Conservation (phyloP, 257 asterid species). For the Lavandula angustifolia region DNA sequence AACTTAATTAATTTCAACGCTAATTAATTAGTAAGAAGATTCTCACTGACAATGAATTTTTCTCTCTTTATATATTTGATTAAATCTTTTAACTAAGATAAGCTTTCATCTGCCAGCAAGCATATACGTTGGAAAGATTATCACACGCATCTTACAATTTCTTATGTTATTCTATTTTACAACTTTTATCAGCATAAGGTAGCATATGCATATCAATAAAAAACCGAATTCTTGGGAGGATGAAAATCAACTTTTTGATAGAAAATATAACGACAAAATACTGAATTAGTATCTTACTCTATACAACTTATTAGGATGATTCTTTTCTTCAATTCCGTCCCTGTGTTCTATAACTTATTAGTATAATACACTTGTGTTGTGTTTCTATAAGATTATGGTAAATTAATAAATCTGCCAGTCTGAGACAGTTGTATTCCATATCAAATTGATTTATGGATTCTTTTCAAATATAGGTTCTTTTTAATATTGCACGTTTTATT, state of each 20-base stretch:
- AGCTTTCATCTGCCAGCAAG: conserved; percentile 13
- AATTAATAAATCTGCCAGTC: conserved; percentile 4
- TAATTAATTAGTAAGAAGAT: conserved; percentile 19
- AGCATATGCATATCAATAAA: no score
- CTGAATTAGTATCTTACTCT: no score
- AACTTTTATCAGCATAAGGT: no score
- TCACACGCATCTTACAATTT: background rate
- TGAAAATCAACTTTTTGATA: no score
- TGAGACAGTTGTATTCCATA: background rate
- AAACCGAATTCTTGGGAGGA: no score
- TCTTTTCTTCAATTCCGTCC: no score
- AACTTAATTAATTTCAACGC: conserved; percentile 11
- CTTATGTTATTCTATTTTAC: no score
- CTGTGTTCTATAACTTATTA: no score
- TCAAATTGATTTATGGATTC: background rate
- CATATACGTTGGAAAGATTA: conserved; percentile 12
- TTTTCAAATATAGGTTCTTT: background rate
- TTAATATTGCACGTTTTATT: background rate
- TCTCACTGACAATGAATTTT: background rate
- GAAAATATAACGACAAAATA: no score
- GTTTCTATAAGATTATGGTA: background rate
- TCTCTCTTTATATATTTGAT: no score
- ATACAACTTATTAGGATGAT: no score
- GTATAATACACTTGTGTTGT: no score
- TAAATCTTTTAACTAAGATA: conserved; percentile 6